phyloP scores from a whole-genome alignment of 2,329 filamentous ascomycete species.

The Phyllosticta capitalensis region DNA sequence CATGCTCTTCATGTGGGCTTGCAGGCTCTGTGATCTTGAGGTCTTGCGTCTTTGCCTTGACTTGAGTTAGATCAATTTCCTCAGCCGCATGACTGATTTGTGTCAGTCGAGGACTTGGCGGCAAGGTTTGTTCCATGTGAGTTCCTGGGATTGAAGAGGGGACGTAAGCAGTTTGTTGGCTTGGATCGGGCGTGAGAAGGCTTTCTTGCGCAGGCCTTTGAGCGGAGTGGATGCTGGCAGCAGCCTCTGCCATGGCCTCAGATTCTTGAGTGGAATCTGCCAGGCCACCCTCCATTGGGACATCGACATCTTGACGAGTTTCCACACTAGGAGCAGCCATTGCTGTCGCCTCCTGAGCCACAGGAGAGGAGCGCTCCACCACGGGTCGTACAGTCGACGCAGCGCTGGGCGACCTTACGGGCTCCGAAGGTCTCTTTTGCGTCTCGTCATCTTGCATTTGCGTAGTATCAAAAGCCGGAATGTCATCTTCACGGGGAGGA shows the following conservation, averaged over 20 bases:
- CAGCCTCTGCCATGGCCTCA: not conserved
- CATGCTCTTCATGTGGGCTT: not conserved
- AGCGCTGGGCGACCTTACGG: too few relatives aligned
- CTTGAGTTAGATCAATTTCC: not conserved
- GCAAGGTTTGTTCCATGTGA: constrained; percentile 19
- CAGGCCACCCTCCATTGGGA: not conserved
- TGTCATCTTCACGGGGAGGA: not conserved
- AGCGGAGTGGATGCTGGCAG: not conserved
- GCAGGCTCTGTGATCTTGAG: not conserved
- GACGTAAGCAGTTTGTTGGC: constrained; percentile 19
- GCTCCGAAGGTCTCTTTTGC: not conserved
- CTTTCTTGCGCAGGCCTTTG: not conserved
- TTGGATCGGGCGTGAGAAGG: constrained; percentile 16
- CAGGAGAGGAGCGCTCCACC: too few relatives aligned
- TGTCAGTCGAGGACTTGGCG: constrained; percentile 30
- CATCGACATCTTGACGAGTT: not conserved
- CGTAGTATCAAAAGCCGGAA: not conserved
- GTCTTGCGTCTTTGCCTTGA: not conserved
- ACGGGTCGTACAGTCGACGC: too few relatives aligned
- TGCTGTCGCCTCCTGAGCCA: too few relatives aligned
- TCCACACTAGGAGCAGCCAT: not conserved
- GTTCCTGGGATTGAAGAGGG: constrained; percentile 13
- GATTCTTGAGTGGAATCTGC: not conserved
- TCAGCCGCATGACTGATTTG: constrained; percentile 20
- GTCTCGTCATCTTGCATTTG: not conserved